Base-by-base conservation (phyloP, 2,329 filamentous ascomycete genomes). In the Thielaviopsis punctulata region DNA sequence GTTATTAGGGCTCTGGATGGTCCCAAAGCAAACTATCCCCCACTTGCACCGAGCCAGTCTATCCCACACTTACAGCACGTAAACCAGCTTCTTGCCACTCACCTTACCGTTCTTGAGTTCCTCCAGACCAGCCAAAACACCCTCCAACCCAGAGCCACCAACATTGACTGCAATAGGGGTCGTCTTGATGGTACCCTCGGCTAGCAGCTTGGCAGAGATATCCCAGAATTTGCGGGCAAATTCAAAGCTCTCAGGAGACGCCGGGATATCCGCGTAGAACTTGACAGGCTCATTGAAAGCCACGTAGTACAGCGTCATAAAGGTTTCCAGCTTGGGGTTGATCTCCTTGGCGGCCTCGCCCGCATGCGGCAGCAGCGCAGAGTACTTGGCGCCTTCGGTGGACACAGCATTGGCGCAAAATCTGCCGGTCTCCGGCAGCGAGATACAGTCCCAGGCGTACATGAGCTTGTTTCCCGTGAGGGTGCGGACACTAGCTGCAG, bases 71-170 rank as follows among this genome's bases (percentile, higher is more conserved):
- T 45, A 52, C 55, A 68, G 23, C 49, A 65, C 68, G 56, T 69
- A 71, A 1, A 73, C 70, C 48, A 73, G 59, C 62, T 72, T 73
- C 19, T 63, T 62, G 7, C 64, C 69, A 51, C 67, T 69, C 23
- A 71, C 62, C 58, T 62, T 60, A 0, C 60, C 61, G 4, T 62
- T 57, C 45, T 57, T 58, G 53, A 67, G 52, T 52, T 63, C 60
- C 15, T 64, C 58, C n/a, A 68, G 44, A 2, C 65, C 65, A 10
- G 57, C 53, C 18, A 69, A 33, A n/a, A 68, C 60, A 2, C 64
- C 65, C 54, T 65, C 59, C 1, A 68, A 55, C 1, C 66, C 65
- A 3, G 24, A 49, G 0, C 60, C 60, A 3, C 60, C 59, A 10
- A 57, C 55, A 25, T 65, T 62, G 9, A 64, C 59, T 7, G 59